These are phyloP conservation scores for Pelagophyceae sp. DNA, from an alignment of 352 stramenopile species.

Conservation along the genomic window DNA sequence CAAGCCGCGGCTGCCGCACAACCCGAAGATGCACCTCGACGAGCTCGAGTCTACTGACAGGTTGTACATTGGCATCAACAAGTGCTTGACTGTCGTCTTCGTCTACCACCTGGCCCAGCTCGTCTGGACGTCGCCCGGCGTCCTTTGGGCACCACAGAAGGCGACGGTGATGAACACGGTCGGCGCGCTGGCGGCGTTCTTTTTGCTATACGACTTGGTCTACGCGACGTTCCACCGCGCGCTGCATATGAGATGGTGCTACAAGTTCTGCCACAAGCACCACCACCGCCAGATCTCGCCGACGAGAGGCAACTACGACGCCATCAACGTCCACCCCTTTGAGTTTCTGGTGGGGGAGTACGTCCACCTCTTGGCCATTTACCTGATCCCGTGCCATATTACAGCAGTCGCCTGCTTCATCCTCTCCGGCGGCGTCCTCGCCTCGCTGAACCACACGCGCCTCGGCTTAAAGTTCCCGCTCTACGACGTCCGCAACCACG, in stretches of 20 bases:
- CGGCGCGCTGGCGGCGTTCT: constrained; percentile 50
- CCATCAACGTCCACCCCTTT: constrained; percentile 74
- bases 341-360: constrained; percentile 75
- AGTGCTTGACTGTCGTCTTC: constrained; percentile 56
- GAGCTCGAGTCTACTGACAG: constrained; percentile 48
- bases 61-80: constrained; percentile 61
- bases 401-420: constrained; percentile 49
- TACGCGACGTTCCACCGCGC: constrained; percentile 68
- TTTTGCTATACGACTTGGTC: constrained; percentile 70
- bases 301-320: constrained; percentile 59
- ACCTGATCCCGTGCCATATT: constrained; percentile 40
- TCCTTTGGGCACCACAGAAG: constrained; percentile 35
- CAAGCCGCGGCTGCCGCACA: not conserved
- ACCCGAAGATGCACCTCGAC: constrained; percentile 64
- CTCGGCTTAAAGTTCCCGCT: constrained; percentile 29
- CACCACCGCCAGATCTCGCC: constrained; percentile 71
- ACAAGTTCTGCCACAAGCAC: constrained; percentile 71
- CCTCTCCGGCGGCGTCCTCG: constrained; percentile 53
- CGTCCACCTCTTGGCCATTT: constrained; percentile 61
- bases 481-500: constrained; percentile 64
- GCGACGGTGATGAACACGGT: constrained; percentile 44
- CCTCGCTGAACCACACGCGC: constrained; percentile 70
- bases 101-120: constrained; percentile 40
- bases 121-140: constrained; percentile 39
- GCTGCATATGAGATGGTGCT: constrained; percentile 60